Percentiles rank a stretch among this genome's conserved stretches.
Conservation (phyloP, 202 grass and related monocot species). For the Hordeum pubiflorum region DNA sequence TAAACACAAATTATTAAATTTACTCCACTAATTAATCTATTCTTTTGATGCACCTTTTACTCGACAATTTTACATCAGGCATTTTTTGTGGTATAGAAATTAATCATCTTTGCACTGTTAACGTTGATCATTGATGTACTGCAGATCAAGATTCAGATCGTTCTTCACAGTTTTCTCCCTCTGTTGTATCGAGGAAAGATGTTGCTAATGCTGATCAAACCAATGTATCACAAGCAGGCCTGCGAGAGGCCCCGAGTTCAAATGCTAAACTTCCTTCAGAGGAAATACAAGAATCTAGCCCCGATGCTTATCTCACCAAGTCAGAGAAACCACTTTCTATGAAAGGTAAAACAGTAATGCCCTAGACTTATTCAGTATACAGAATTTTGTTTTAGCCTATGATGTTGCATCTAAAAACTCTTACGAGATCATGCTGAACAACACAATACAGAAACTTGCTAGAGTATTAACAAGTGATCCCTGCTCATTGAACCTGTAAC, state of each 20-base stretch:
- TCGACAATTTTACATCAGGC: not conserved
- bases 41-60: not conserved
- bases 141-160: not conserved
- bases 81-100: not conserved
- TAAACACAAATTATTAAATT: not conserved
- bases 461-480: not conserved
- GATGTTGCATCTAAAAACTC: not conserved
- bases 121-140: not conserved
- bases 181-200: not conserved
- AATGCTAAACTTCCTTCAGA: not conserved
- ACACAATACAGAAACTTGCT: not conserved
- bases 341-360: not conserved
- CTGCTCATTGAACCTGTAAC: not conserved
- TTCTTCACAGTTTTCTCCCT: not conserved
- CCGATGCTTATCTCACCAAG: not conserved
- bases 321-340: not conserved
- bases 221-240: not conserved
- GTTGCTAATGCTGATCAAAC: not conserved
- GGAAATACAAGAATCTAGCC: not conserved
- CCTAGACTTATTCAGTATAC: not conserved
- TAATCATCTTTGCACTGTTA: not conserved
- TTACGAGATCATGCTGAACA: not conserved
- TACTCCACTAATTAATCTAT: not conserved
- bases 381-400: not conserved
- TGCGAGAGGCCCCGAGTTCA: not conserved